Evolutionary conservation across 2,329 filamentous ascomycete species (phyloP).

Genomic region (Colletotrichum gigasporum): DNA sequence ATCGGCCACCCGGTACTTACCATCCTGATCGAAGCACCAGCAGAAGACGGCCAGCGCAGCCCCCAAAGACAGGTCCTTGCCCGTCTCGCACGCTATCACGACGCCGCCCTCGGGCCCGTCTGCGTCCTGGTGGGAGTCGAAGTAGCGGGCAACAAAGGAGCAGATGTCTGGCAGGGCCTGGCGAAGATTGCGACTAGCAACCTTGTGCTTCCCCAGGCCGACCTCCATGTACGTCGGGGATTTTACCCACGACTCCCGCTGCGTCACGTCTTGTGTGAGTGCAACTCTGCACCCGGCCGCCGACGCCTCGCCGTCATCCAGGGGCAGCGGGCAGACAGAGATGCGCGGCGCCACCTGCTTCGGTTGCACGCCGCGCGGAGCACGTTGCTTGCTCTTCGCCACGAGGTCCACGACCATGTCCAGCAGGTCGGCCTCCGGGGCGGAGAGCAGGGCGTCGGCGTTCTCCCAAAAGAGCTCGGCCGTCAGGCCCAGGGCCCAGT

Average conservation of each 20-base stretch:
- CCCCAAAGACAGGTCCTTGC: slow-evolving; percentile 83
- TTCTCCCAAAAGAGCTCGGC: slow-evolving; percentile 83
- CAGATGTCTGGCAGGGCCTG: slow-evolving; percentile 72
- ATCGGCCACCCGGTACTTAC: slow-evolving; percentile 47
- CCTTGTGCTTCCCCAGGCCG: slow-evolving; percentile 75
- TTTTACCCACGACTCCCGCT: slow-evolving; percentile 51
- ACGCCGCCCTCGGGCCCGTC: slow-evolving; percentile 37
- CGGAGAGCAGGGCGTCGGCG: slow-evolving; percentile 64
- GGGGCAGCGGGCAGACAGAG: slow-evolving; percentile 47
- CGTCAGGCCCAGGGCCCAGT: slow-evolving; percentile 86
- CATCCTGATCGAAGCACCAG: slow-evolving; percentile 73
- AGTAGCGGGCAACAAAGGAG: slow-evolving; percentile 58
- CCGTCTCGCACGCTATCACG: slow-evolving; percentile 77
- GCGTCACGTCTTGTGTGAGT: slow-evolving; percentile 53
- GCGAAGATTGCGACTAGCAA: slow-evolving; percentile 85
- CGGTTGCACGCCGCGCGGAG: slow-evolving; percentile 20
- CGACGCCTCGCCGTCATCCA: slow-evolving; percentile 25
- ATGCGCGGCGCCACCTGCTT: slow-evolving; percentile 47
- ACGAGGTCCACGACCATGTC: slow-evolving; percentile 59
- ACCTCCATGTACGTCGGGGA: slow-evolving; percentile 60
- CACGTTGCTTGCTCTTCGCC: slow-evolving; percentile 34
- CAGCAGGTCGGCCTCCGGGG: slow-evolving; percentile 71
- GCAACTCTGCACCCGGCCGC: slow-evolving; percentile 49
- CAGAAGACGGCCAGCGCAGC: slow-evolving; percentile 81
- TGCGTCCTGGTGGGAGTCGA: slow-evolving; percentile 36